Evolutionary conservation across 345 rosid species (phyloP).

Genomic region (Excoecaria agallocha): DNA sequence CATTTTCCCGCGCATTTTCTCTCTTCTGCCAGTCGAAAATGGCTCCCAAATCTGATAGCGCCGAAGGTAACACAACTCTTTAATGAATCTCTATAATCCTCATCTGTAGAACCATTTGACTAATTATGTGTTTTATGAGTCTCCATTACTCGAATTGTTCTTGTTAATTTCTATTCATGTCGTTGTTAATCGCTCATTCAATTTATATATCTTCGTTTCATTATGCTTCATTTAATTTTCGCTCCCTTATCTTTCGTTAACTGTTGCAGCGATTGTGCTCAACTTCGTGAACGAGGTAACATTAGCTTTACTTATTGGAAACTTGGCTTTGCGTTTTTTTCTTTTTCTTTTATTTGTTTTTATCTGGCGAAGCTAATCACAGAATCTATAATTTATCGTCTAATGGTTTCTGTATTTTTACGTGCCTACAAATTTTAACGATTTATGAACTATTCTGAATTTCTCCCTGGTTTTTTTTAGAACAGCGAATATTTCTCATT

Average conservation of each 20-base stretch:
- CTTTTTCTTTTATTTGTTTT: not conserved
- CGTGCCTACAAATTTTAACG: not conserved
- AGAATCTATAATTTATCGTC: not conserved
- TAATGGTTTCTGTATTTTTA: not conserved
- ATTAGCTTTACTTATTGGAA: not conserved
- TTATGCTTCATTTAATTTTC: not conserved
- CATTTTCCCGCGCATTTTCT: constrained; percentile 59
- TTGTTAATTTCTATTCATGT: not conserved
- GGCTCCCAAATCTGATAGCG: constrained; percentile 78
- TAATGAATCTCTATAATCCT: constrained; percentile 5
- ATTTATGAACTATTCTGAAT: not conserved
- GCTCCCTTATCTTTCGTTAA: constrained; percentile 17
- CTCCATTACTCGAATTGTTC: not conserved
- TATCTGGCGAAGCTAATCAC: not conserved
- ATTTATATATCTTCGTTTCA: not conserved
- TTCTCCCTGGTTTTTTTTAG: not conserved
- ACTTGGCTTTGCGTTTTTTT: not conserved
- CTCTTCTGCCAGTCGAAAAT: constrained; percentile 28
- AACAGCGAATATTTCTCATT: not conserved
- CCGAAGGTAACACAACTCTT: constrained; percentile 48
- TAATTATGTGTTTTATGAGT: not conserved
- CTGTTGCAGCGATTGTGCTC: constrained; percentile 77
- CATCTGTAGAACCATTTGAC: not conserved
- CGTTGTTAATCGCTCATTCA: constrained; percentile 14
- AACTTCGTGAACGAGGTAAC: constrained; percentile 84